A percentile compares a stretch with the other conserved stretches of the same genome.
Evolutionary conservation across 2,329 filamentous ascomycete species (phyloP).

Genomic region (Exserohilum turcica): DNA sequence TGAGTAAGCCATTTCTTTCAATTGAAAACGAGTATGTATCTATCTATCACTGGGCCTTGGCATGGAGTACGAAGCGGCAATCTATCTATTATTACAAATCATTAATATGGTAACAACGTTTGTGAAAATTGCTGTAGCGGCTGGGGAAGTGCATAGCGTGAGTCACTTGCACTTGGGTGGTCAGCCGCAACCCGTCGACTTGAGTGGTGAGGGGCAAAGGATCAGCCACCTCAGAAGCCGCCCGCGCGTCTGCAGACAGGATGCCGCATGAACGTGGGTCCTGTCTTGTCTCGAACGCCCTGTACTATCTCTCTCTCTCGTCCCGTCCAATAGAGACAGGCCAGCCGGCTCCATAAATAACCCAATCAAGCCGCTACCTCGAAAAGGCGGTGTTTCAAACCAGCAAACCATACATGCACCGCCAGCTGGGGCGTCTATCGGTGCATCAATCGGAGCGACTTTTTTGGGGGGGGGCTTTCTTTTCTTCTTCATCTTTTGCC

Average conservation of each 20-base stretch:
- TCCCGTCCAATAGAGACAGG: no score
- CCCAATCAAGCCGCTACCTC: neutral
- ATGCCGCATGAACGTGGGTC: neutral
- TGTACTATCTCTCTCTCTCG: no score
- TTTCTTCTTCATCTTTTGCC: neutral
- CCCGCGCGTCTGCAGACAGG: neutral
- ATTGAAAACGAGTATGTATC: slow-evolving; percentile 18
- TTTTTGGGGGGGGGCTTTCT: no score
- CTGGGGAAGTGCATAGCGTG: neutral
- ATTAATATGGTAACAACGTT: neutral
- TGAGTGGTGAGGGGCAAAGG: neutral
- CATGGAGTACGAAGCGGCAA: slow-evolving; percentile 7
- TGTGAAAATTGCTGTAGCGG: neutral
- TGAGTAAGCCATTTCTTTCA: slow-evolving; percentile 13
- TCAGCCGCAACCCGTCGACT: neutral
- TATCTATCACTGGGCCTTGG: slow-evolving; percentile 14
- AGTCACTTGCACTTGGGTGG: neutral
- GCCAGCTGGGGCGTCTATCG: neutral
- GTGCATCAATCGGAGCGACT: neutral
- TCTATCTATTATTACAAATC: slow-evolving; percentile 10
- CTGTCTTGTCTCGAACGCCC: neutral
- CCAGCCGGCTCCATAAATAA: neutral
- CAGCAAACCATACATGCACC: neutral
- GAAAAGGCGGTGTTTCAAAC: slow-evolving; percentile 2
- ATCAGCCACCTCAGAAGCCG: neutral